Conservation (phyloP, 2,329 filamentous ascomycete genomes). For the Aspergillus sp. region DNA sequence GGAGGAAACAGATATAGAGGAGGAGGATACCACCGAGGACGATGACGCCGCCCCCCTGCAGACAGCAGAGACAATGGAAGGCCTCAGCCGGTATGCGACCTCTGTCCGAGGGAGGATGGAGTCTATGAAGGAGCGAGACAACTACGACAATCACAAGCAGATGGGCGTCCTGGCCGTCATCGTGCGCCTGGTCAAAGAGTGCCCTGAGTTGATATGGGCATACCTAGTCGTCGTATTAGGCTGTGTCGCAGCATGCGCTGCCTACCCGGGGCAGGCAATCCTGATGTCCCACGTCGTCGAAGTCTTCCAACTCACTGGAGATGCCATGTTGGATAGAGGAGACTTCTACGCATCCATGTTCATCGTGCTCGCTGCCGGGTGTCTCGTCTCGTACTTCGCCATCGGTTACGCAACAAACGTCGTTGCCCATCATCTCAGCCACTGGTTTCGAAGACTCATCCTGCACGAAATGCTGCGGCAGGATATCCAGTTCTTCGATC, state of each 20-base stretch:
- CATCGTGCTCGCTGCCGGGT: constrained; percentile 64
- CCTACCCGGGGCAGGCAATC: constrained; percentile 73
- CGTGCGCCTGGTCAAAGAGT: not conserved
- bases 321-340: constrained; percentile 65
- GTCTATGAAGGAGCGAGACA: constrained; percentile 5
- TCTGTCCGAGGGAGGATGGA: constrained; percentile 3
- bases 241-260: constrained; percentile 66
- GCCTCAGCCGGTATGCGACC: not conserved
- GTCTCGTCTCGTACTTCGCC: constrained; percentile 40
- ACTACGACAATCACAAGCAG: constrained; percentile 9
- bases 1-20: constrained; percentile 24
- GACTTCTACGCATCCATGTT: constrained; percentile 91
- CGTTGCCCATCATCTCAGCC: constrained; percentile 67
- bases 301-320: constrained; percentile 62
- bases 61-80: not conserved
- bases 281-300: constrained; percentile 88
- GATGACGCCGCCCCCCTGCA: not conserved
- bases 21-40: not conserved
- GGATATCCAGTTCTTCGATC: constrained; percentile 89
- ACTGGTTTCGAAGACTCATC: constrained; percentile 76
- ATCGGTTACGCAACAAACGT: constrained; percentile 66
- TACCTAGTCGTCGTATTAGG: constrained; percentile 3
- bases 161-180: not conserved
- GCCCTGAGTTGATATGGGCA: constrained; percentile 2
- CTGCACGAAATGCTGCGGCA: constrained; percentile 91